phyloP scores from a whole-genome alignment of 805 yeast genomes.

The Isabelozyma pseudorhagii region DNA sequence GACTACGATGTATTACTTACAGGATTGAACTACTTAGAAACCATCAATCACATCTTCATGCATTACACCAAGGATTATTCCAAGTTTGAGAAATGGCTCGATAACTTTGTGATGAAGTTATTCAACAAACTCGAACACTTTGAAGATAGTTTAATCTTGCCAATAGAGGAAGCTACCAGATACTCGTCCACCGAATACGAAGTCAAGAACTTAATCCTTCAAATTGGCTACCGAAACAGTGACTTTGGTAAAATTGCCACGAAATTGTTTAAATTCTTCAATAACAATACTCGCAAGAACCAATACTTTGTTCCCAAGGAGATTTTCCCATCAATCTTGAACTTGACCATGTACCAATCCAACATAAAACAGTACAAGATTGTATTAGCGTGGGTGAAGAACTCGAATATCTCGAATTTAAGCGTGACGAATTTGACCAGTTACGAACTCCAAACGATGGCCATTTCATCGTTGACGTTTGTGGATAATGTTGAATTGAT shows the following conservation, averaged over 20 bases:
- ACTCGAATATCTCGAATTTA: constrained; percentile 43
- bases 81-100: constrained; percentile 20
- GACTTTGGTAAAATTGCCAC: constrained; percentile 27
- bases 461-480: constrained; percentile 55
- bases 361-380: constrained; percentile 58
- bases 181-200: constrained; percentile 35
- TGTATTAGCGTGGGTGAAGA: constrained; percentile 49
- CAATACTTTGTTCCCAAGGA: constrained; percentile 48
- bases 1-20: constrained; percentile 33
- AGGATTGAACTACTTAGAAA: constrained; percentile 32
- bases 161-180: constrained; percentile 13
- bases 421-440: constrained; percentile 30
- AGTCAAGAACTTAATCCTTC: constrained; percentile 41
- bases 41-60: constrained; percentile 26
- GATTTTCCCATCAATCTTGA: constrained; percentile 43
- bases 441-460: constrained; percentile 50
- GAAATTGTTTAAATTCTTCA: constrained; percentile 41
- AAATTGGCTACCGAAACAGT: constrained; percentile 30
- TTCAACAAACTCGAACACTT: constrained; percentile 3
- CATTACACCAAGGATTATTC: constrained; percentile 22
- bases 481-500: constrained; percentile 43
- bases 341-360: constrained; percentile 35
- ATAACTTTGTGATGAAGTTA: constrained; percentile 11
- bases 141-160: neutral
- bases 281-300: constrained; percentile 51